These are phyloP conservation scores for Theobroma cacao DNA, from an alignment of 345 rosid species.

Conservation along the genomic window DNA sequence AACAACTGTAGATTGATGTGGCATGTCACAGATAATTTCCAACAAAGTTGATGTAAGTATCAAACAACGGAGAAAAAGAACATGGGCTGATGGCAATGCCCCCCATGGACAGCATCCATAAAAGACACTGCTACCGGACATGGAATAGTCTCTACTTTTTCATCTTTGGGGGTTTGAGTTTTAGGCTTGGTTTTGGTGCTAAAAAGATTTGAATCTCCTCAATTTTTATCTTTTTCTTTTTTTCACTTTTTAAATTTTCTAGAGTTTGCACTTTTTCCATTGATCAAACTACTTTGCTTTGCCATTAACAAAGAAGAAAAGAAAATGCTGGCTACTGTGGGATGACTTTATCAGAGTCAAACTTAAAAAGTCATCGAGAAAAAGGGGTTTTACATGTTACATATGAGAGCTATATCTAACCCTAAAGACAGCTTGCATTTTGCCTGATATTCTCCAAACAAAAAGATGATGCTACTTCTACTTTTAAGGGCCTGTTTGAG, in stretches of 20 bases:
- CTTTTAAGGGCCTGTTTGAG: background rate
- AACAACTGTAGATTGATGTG: conserved; percentile 20
- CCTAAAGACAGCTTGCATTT: conserved; percentile 3
- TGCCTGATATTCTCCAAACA: background rate
- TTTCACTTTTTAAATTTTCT: background rate
- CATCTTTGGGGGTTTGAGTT: conserved; percentile 24
- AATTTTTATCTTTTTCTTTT: background rate
- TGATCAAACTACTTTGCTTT: background rate
- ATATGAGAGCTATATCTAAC: background rate
- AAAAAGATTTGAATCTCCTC: conserved; percentile 33
- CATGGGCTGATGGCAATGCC: background rate
- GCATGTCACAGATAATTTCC: conserved; percentile 16
- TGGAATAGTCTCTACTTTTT: conserved; percentile 22
- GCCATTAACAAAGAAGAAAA: background rate
- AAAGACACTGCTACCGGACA: conserved; percentile 18
- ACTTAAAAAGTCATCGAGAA: background rate
- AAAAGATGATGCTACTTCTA: background rate
- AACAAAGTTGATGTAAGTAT: background rate
- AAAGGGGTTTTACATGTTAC: background rate
- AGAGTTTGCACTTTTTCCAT: background rate
- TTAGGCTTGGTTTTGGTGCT: conserved; percentile 34
- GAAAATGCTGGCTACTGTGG: background rate
- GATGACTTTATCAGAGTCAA: conserved; percentile 6
- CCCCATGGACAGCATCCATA: conserved; percentile 1
- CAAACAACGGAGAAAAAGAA: background rate